These are phyloP conservation scores for Nemania sp. DNA, from an alignment of 2,329 filamentous ascomycete genomes.

Conservation along the genomic window DNA sequence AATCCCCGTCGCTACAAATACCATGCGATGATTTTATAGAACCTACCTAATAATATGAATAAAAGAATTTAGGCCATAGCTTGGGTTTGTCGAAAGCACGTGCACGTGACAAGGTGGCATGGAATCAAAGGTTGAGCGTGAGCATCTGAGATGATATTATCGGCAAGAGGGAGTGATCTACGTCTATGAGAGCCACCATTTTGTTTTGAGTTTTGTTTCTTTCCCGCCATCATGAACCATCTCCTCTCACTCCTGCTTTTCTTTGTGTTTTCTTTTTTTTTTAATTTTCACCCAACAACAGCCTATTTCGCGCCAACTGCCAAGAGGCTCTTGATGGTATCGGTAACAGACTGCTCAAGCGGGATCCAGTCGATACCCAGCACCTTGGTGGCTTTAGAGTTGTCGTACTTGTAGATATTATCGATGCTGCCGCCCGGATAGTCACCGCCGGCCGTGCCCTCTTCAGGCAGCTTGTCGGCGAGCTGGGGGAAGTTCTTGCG, in stretches of 20 bases:
- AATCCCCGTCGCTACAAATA: conserved; percentile 1
- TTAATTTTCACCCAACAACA: not conserved
- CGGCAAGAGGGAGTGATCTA: conserved; percentile 10
- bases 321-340: conserved; percentile 74
- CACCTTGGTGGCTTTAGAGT: conserved; percentile 67
- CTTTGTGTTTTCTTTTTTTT: conserved; percentile 5
- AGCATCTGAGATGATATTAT: conserved; percentile 8
- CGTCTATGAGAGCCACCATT: conserved; percentile 2
- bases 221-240: not conserved
- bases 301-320: conserved; percentile 48
- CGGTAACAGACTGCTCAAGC: conserved; percentile 71
- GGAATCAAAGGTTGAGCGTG: not conserved
- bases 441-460: conserved; percentile 59
- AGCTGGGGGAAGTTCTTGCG: conserved; percentile 64
- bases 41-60: no score
- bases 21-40: conserved; percentile 7
- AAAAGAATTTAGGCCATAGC: not conserved
- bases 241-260: not conserved
- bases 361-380: conserved; percentile 72
- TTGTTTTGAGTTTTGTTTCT: not conserved
- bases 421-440: conserved; percentile 50
- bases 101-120: conserved; percentile 18
- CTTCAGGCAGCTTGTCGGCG: conserved; percentile 59
- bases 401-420: conserved; percentile 67
- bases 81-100: not conserved